A percentile compares a stretch with the other conserved stretches of the same genome.
phyloP scores from a whole-genome alignment of 2,329 filamentous ascomycete genomes.

The Penicillium sp. region DNA sequence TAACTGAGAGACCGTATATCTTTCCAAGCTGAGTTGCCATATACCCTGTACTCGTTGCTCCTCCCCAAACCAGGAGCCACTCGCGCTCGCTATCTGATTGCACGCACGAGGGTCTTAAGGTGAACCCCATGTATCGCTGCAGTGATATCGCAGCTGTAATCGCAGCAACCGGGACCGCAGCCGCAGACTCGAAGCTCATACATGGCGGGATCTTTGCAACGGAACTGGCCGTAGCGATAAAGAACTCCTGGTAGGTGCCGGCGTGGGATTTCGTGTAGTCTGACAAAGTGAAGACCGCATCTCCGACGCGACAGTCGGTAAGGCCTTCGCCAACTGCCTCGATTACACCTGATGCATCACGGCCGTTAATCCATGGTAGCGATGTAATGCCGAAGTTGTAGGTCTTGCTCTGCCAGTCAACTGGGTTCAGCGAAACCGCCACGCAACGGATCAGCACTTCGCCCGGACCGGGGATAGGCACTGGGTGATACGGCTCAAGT shows the following conservation, averaged over 20 bases:
- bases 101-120: neutral
- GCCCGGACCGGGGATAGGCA: neutral
- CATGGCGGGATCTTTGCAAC: neutral
- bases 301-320: neutral
- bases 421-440: neutral
- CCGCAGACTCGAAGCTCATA: neutral
- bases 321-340: neutral
- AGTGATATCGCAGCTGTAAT: neutral
- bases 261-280: neutral
- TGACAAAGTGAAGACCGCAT: neutral
- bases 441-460: neutral
- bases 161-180: neutral
- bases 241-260: neutral
- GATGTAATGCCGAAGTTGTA: neutral
- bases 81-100: neutral
- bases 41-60: neutral
- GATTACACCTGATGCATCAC: neutral
- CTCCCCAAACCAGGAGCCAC: neutral
- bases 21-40: neutral
- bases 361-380: neutral
- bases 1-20: neutral
- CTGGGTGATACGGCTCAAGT: neutral
- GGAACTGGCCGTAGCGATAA: neutral
- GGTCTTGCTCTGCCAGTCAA: neutral
- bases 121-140: neutral